Base-by-base conservation (phyloP, 768 basidiomycete genomes). In the Pisolithus marmoratus region DNA sequence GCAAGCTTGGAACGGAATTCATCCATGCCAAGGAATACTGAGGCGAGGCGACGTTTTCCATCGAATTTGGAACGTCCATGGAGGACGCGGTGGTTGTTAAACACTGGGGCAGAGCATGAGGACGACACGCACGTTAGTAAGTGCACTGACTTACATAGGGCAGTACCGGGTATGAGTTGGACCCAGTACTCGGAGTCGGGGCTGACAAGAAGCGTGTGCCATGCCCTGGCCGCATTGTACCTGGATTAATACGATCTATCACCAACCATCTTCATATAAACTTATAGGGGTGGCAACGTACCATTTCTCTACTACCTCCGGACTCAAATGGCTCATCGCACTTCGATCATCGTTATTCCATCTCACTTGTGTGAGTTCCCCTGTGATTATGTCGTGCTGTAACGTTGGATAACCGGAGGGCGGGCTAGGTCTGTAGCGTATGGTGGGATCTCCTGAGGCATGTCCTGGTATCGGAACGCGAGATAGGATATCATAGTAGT, bases 321-420 rank as follows among this genome's bases (percentile, higher is more conserved):
- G 71, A 15, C 73, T 70, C 55, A 91, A 57, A 55, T 76, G 72
- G 54, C 73, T 79, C 74, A 98, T 79, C 3, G 85, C 86, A 52
- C 90, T 94, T 48, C 95, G 74, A 66, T 98, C 94, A 58, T 94
- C 88, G 55, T 92, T 94, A 62, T 97, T 98, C 90, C 94, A 98
- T 49, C 94, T 71, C 29, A 97, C 85, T 54, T 90, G 86, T 4
- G 74, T 67, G 0, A 97, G 74, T 54, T 85, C 80, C 2, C 79
- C 82, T 12, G 74, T 79, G 8, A 65, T 49, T 2, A 67, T 59
- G 48, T 92, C 85, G 63, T 91, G 87, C 15, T 76, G 70, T 5
- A 97, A 73, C 0, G 88, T 79, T 0, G 94, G 87, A 60, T 86
- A 85, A 1, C 83, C 82, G 0, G 75, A 70, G 2, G 70, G 56